Conservation (phyloP, 106 monocot species). For the Dioscorea dumetorum region DNA sequence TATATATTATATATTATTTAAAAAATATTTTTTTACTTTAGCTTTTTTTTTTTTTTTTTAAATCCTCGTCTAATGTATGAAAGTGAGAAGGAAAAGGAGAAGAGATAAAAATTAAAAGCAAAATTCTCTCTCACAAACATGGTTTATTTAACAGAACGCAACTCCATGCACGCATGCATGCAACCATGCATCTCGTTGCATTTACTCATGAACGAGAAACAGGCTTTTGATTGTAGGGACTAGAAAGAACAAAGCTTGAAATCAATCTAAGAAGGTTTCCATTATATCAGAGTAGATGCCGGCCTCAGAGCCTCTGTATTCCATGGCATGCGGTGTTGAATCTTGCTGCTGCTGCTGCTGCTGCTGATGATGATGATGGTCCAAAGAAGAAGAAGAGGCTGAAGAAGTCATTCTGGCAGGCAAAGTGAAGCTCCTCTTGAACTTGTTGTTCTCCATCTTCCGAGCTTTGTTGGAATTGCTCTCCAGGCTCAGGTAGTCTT, state of each 20-base stretch:
- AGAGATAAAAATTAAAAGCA: no score
- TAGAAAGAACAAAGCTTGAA: not conserved
- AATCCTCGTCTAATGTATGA: no score
- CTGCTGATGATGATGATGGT: not conserved
- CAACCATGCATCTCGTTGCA: no score
- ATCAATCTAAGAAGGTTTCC: constrained; percentile 66
- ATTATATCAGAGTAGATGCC: constrained; percentile 69
- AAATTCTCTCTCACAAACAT: no score
- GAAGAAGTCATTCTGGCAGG: constrained; percentile 54
- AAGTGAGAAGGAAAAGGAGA: no score
- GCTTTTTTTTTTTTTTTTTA: no score
- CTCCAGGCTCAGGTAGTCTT: constrained; percentile 57
- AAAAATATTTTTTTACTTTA: no score
- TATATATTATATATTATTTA: no score
- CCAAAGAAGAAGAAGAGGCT: constrained; percentile 26
- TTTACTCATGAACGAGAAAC: no score
- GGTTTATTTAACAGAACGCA: no score
- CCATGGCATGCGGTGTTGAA: constrained; percentile 22
- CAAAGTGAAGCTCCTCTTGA: constrained; percentile 81
- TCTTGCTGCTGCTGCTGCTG: not conserved
- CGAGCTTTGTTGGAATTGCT: constrained; percentile 37
- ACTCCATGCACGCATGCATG: no score
- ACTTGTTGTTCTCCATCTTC: constrained; percentile 44
- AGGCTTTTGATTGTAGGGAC: not conserved
- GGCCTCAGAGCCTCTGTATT: constrained; percentile 40